Evolutionary conservation across 441 rosid species (phyloP), one percentile per base, ranked within the genome.

Genomic region (Pelargonium citronellum): DNA sequence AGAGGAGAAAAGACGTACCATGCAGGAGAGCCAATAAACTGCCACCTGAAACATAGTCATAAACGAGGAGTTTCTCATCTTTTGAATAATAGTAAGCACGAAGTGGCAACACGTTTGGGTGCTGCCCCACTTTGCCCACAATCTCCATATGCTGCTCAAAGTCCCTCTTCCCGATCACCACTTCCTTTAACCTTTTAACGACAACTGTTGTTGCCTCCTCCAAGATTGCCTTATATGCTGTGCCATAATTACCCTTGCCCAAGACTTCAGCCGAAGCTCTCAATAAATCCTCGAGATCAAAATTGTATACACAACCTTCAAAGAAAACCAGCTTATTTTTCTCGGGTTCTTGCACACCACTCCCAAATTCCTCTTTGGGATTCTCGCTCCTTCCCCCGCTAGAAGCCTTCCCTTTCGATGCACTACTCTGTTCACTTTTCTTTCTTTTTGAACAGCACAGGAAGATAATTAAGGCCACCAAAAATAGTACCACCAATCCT

Each of bases 281-380:
- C 74, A 88, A 47, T 24, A 88, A 76, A 81, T 88, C 94, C 73
- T 88, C 94, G 8, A 88, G 86, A 77, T 88, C 91, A 72, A 88
- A 88, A 78, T 87, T 84, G 73, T 84, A 88, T 9, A 88, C 81
- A 78, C 85, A 85, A 11, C 91, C 93, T 71, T 86, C 87, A 72
- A 86, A 88, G 87, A 88, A 88, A 73, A 86, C 87, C 61, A 88
- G 83, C 83, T 83, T 88, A 74, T 88, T 88, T 78, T 86, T 86
- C 83, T 88, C 93, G 6, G 83, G 87, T 74, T 81, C 97, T 78
- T 93, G 98, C 74, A 93, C 97, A 13, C 98, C 98, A 74, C 98
- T 93, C 58, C 98, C 98, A 64, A 93, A 93, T 71, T 88, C 95
- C 78, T 90, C 95, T 74, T 83, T 86, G 34, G 95, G 95, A 76